Percentiles rank a stretch among this genome's conserved stretches.
Conservation (phyloP, 176 grass and related monocot species). For the Zoysia japonica region DNA sequence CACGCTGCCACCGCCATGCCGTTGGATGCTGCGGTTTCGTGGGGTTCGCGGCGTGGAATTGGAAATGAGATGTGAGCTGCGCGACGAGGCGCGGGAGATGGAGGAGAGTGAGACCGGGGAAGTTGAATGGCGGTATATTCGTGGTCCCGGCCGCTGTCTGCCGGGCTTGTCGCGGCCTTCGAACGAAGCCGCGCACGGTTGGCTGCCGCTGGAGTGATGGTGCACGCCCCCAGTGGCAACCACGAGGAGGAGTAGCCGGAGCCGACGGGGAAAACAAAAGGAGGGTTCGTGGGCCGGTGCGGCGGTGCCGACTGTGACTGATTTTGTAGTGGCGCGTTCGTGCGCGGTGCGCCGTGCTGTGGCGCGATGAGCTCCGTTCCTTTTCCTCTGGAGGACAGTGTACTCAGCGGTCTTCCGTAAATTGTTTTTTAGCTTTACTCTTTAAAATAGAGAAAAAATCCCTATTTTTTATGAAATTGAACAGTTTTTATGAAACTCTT, state of each 20-base stretch:
- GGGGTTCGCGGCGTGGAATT: background rate
- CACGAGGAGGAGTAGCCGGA: too few relatives aligned
- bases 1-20: conserved; percentile 26
- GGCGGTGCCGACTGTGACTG: too few relatives aligned
- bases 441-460: too few relatives aligned
- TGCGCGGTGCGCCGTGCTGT: background rate
- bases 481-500: too few relatives aligned
- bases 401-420: background rate
- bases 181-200: too few relatives aligned
- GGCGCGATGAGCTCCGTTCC: background rate
- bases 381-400: background rate
- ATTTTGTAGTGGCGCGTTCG: background rate
- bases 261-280: too few relatives aligned
- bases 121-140: conserved; percentile 4
- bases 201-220: too few relatives aligned
- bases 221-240: too few relatives aligned
- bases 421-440: too few relatives aligned
- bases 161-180: conserved; percentile 12
- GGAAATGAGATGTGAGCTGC: background rate
- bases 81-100: background rate
- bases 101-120: too few relatives aligned
- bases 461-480: too few relatives aligned
- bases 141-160: background rate
- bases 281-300: too few relatives aligned
- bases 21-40: background rate